Evolutionary conservation across 2,329 filamentous ascomycete genomes (phyloP), one percentile per base, ranked within the genome.

Genomic region (Trichoderma endophyticum): DNA sequence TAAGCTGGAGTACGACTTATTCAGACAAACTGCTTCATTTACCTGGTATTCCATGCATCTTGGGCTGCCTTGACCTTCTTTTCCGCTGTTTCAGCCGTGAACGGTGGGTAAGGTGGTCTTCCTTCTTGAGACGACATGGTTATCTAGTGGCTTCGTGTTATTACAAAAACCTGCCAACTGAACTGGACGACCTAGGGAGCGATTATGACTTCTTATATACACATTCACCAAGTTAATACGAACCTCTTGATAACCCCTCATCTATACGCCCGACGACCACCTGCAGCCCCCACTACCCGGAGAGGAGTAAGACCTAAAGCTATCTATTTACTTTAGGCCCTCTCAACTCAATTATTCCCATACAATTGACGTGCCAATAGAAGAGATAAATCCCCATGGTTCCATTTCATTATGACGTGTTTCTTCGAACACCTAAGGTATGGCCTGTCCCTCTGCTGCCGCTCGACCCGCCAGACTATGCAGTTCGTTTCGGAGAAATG

Each of bases 51-150:
- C 94, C 93, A 97, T 4, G 91, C 85, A 79, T 93, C 88, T 79
- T 97, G 94, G 0, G 93, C 93, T n/a, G 90, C 91, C 82, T 97
- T 97, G 74, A 97, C 93, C 80, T 97, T 97, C 73, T 85, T 84
- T 15, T 83, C 83, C 2, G 93, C 94, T 1, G 90, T 91, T 78
- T 93, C 91, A 39, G 82, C 82, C 6, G 89, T 95, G 79, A 94
- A 97, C 0, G 93, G 93, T 4, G 93, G 93, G 61, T 84, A 83
- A 0, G 87, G 88, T 2, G 85, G 76, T 70, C 73, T 74, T 43
- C 72, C 74, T 57, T 78, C 69, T 21, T 68, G 28, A 39, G 34
- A 15, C 8, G 39, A 43, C 28, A 66, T 56, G 12, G 18, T 26
- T 32, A 8, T 30, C 18, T 36, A 18, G 18, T 57, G 24, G 6